These are phyloP conservation scores for Linnemannia zychae DNA, from an alignment of 192 early-diverging fungal species.

Conservation along the genomic window DNA sequence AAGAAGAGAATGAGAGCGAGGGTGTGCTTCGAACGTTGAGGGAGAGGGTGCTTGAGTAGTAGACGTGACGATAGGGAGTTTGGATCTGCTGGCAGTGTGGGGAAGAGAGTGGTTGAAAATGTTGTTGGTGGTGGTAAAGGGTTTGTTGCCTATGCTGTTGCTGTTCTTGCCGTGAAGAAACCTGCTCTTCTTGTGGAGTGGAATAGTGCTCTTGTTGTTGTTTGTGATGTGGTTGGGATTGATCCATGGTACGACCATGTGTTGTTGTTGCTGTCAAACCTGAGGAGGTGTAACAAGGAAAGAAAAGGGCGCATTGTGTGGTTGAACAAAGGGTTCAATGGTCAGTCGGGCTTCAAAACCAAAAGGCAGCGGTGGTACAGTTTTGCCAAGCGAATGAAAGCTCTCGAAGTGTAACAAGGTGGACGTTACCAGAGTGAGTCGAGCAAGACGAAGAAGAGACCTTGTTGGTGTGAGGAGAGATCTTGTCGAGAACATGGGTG, in stretches of 20 bases:
- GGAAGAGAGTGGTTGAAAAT: neutral
- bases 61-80: slow-evolving; percentile 5
- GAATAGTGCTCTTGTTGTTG: neutral
- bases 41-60: slow-evolving; percentile 19
- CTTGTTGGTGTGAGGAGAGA: neutral
- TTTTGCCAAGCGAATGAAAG: neutral
- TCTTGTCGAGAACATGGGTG: slow-evolving; percentile 11
- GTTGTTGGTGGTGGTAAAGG: slow-evolving; percentile 1
- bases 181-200: neutral
- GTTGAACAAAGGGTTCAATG: no score
- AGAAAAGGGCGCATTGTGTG: neutral
- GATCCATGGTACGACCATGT: slow-evolving; percentile 1
- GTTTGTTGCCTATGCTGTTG: neutral
- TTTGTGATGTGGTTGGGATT: neutral
- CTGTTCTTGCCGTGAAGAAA: neutral
- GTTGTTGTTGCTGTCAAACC: neutral
- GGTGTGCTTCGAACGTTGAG: slow-evolving; percentile 7
- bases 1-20: no score
- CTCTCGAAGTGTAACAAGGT: neutral
- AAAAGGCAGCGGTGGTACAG: neutral
- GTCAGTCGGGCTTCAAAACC: neutral
- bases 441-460: neutral
- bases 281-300: neutral
- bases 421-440: neutral
- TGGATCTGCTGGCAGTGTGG: neutral